These are phyloP conservation scores for Umbellularia californica DNA, from an alignment of 164 flowering plant species.

Conservation along the genomic window DNA sequence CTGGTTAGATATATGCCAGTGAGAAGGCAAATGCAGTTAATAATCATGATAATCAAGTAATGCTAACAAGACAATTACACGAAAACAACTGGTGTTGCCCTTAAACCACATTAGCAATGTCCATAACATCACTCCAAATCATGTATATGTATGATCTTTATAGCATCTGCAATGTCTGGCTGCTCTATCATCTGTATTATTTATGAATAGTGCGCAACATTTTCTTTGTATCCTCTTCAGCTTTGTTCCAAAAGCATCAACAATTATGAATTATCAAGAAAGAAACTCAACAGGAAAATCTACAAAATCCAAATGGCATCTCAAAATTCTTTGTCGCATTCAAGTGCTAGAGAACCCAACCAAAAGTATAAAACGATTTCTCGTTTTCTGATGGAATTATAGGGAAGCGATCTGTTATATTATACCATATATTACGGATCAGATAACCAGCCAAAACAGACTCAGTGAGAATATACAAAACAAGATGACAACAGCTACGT, in stretches of 20 bases:
- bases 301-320: neutral
- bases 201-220: too few species aligned
- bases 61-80: too few species aligned
- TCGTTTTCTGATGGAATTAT: conserved; percentile 3
- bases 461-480: conserved; percentile 5
- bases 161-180: too few species aligned
- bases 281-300: neutral
- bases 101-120: too few species aligned
- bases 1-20: too few species aligned
- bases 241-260: neutral
- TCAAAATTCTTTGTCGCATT: neutral
- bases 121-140: too few species aligned
- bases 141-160: too few species aligned
- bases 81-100: too few species aligned
- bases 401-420: neutral
- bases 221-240: neutral
- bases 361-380: neutral
- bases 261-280: neutral
- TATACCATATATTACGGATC: neutral
- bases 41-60: too few species aligned
- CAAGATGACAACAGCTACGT: neutral
- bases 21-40: too few species aligned
- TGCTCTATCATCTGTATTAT: too few species aligned
- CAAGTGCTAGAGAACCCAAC: neutral
- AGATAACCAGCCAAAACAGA: neutral